phyloP scores from a whole-genome alignment of 169 alveolate species.

The Plasmodium malariae region DNA sequence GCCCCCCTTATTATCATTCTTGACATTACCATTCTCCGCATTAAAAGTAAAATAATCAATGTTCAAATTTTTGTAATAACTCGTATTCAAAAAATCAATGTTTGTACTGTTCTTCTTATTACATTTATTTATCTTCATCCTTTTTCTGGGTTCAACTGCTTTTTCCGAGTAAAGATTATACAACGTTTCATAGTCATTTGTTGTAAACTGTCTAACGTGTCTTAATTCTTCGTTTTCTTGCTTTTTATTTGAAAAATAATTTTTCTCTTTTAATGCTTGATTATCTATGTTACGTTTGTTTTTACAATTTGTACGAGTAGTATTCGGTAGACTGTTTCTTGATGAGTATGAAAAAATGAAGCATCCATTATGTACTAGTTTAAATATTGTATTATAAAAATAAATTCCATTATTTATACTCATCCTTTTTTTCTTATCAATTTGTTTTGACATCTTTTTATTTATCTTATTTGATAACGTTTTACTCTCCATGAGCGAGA shows the following conservation, averaged over 20 bases:
- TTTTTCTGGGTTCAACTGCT: not conserved
- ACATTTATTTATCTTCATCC: not conserved
- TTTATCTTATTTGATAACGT: not conserved
- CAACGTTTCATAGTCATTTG: conserved; percentile 8
- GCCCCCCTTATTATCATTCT: too few relatives aligned
- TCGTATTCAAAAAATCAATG: conserved; percentile 21
- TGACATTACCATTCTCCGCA: not conserved
- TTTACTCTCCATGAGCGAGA: conserved; percentile 4
- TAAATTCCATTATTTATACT: not conserved
- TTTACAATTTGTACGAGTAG: not conserved
- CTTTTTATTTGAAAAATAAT: not conserved
- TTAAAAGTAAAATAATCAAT: conserved; percentile 35
- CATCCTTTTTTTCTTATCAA: conserved; percentile 10
- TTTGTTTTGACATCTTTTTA: conserved; percentile 16
- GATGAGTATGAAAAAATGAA: conserved; percentile 21
- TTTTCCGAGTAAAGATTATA: not conserved
- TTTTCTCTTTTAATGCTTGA: not conserved
- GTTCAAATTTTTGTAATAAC: conserved; percentile 33
- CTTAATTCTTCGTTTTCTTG: not conserved
- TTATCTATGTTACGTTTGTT: not conserved
- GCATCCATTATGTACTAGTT: conserved; percentile 37
- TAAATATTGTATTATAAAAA: conserved; percentile 46
- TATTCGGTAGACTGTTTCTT: not conserved
- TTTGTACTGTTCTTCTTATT: conserved; percentile 6
- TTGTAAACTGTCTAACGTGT: conserved; percentile 5